Percentiles rank a stretch among this genome's conserved stretches.
Evolutionary conservation across 306 rosid species (phyloP).

Genomic region (Cucumis sativus): Cucumber_9930_V3 NC_026660.2:23628501-23629000

Average conservation of each 20-base stretch:
- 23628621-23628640: background rate
- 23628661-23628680: background rate
- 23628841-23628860: constrained; percentile 16
- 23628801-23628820: background rate
- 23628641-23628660: background rate
- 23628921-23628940: background rate
- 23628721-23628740: background rate
- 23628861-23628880: constrained; percentile 81
- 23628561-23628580: background rate
- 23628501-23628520: background rate
- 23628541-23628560: background rate
- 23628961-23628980: background rate
- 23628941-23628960: background rate
- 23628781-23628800: background rate
- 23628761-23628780: background rate
- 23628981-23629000: background rate
- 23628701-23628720: background rate
- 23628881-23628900: constrained; percentile 83
- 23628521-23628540: background rate
- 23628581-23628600: background rate
- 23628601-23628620: background rate
- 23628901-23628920: constrained; percentile 94
- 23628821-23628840: background rate
- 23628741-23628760: background rate
- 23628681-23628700: background rate